A percentile compares a stretch with the other conserved stretches of the same genome.
Evolutionary conservation across 768 basidiomycete genomes (phyloP).

Genomic region (Pulveroboletus ravenelii): DNA sequence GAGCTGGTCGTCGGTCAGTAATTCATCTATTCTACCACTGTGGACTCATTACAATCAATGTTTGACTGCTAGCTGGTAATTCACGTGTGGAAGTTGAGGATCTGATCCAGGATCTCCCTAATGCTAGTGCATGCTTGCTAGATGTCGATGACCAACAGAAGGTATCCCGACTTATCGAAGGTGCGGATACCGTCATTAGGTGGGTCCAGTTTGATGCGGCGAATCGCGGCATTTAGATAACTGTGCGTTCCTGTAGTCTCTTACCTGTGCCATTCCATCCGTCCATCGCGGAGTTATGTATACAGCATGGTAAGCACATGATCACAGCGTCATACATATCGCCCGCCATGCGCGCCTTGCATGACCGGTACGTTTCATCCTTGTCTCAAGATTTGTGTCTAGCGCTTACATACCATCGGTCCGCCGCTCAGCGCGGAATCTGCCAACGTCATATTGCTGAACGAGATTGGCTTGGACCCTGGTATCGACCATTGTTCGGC

Average conservation of each 20-base stretch:
- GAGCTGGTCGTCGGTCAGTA: constrained; percentile 73
- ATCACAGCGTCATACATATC: constrained; percentile 92
- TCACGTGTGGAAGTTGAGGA: constrained; percentile 51
- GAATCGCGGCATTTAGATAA: not conserved
- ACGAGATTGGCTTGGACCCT: constrained; percentile 88
- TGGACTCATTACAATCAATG: constrained; percentile 13
- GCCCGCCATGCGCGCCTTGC: constrained; percentile 62
- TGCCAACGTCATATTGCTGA: constrained; percentile 69
- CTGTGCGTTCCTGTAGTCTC: constrained; percentile 44
- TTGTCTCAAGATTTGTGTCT: not conserved
- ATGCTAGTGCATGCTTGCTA: constrained; percentile 52
- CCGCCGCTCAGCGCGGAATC: constrained; percentile 46
- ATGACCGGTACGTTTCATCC: constrained; percentile 48
- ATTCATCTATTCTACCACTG: constrained; percentile 1
- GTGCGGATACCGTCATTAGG: constrained; percentile 84
- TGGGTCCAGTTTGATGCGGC: constrained; percentile 28
- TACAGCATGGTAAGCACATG: constrained; percentile 64
- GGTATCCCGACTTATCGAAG: constrained; percentile 49
- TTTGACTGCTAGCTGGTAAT: constrained; percentile 60
- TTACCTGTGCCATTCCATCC: constrained; percentile 76
- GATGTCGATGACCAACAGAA: constrained; percentile 50
- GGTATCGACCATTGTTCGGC: constrained; percentile 90
- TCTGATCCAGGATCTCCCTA: constrained; percentile 39
- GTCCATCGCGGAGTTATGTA: constrained; percentile 66
- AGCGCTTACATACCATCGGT: not conserved